Percentiles rank a stretch among this genome's conserved stretches.
Evolutionary conservation across 2,329 filamentous ascomycete species (phyloP).

Genomic region (Elsinoe necatrix): DNA sequence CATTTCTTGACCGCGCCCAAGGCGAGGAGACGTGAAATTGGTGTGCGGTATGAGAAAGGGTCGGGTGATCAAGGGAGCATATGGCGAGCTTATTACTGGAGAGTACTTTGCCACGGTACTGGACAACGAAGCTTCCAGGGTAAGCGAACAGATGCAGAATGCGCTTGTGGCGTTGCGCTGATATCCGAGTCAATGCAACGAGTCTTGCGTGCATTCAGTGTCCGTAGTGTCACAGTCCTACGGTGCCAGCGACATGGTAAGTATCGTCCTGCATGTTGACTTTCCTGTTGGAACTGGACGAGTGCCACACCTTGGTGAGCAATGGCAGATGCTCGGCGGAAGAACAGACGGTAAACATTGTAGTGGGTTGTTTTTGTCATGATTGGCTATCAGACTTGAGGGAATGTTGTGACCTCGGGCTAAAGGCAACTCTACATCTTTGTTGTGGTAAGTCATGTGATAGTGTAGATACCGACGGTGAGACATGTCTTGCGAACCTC

Average conservation of each 20-base stretch:
- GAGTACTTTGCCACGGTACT: too few relatives aligned
- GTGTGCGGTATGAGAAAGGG: slow-evolving; percentile 15
- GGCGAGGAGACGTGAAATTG: slow-evolving; percentile 25
- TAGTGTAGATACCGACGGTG: background rate
- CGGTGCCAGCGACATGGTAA: background rate
- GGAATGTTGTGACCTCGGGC: too few relatives aligned
- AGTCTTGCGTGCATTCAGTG: background rate
- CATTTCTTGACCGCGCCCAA: slow-evolving; percentile 28
- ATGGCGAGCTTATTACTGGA: too few relatives aligned
- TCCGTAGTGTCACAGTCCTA: background rate
- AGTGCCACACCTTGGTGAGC: background rate
- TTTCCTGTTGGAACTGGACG: background rate
- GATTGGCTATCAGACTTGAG: background rate
- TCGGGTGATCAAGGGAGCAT: background rate
- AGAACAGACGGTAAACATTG: background rate
- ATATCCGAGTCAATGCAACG: background rate
- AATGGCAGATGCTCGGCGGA: background rate
- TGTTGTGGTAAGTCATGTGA: background rate
- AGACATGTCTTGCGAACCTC: background rate
- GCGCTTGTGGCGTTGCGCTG: too few relatives aligned
- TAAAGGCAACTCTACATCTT: background rate
- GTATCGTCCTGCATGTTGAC: background rate
- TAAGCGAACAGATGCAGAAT: too few relatives aligned
- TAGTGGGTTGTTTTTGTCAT: background rate
- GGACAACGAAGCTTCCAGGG: too few relatives aligned